These are phyloP conservation scores for Erysimum cheiri DNA, from an alignment of 441 rosid genomes.

Conservation along the genomic window DNA sequence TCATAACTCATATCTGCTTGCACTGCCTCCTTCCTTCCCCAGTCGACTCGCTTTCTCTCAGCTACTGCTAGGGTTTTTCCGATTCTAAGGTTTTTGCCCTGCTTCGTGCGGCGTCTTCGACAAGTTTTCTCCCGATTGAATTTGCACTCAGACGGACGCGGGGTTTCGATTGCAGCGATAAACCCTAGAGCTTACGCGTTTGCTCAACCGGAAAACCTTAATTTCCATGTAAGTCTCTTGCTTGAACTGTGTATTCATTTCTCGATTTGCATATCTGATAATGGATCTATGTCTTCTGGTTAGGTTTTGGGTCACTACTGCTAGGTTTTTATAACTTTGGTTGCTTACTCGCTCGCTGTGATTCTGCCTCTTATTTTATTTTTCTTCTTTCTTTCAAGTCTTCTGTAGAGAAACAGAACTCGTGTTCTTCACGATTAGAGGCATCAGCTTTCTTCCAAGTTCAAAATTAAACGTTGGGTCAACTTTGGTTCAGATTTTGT, in stretches of 20 bases:
- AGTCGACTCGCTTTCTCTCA: neutral
- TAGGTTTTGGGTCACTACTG: constrained; percentile 23
- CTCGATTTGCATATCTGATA: neutral
- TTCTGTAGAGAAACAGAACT: neutral
- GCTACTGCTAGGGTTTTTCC: constrained; percentile 35
- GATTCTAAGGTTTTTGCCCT: neutral
- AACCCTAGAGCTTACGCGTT: constrained; percentile 34
- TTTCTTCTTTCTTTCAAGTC: neutral
- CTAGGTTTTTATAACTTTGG: constrained; percentile 17
- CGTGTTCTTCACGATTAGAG: neutral
- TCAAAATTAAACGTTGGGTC: neutral
- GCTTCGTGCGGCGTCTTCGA: neutral
- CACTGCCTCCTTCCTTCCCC: constrained; percentile 3
- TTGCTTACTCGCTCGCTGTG: constrained; percentile 8
- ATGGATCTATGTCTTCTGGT: constrained; percentile 28
- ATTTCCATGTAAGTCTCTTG: constrained; percentile 27
- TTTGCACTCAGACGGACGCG: neutral
- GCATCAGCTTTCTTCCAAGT: neutral
- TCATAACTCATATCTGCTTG: constrained; percentile 1
- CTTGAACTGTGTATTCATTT: constrained; percentile 5
- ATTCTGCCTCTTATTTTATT: neutral
- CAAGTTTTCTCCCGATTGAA: neutral
- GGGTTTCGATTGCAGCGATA: constrained; percentile 18
- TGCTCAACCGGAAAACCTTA: constrained; percentile 3
- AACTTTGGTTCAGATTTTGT: neutral